Evolutionary conservation across 2,329 filamentous ascomycete species (phyloP).

Genomic region (Waltergamsia citrina): DNA sequence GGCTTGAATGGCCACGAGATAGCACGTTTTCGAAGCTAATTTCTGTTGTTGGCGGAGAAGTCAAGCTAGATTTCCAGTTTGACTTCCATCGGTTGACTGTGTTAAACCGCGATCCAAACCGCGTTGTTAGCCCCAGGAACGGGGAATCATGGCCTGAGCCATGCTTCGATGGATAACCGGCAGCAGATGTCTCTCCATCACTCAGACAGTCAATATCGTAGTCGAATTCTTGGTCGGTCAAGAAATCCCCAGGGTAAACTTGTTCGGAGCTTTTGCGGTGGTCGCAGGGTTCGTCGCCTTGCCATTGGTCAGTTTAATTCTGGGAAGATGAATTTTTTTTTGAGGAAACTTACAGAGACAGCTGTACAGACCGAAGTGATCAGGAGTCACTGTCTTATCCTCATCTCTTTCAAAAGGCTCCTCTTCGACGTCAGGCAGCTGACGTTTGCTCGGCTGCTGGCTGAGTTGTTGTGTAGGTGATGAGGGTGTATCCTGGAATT

Average conservation of each 20-base stretch:
- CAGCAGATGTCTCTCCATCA: conserved; percentile 45
- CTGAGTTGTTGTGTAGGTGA: conserved; percentile 32
- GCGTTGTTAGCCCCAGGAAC: conserved; percentile 51
- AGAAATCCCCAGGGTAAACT: conserved; percentile 23
- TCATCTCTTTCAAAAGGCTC: conserved; percentile 63
- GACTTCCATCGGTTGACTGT: conserved; percentile 41
- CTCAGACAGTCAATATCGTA: conserved; percentile 61
- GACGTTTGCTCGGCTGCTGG: conserved; percentile 36
- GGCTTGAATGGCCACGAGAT: conserved; percentile 60
- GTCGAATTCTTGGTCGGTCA: conserved; percentile 39
- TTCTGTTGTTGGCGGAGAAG: conserved; percentile 64
- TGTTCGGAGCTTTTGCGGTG: conserved; percentile 40
- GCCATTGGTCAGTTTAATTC: conserved; percentile 11
- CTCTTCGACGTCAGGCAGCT: conserved; percentile 75
- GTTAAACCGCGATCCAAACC: conserved; percentile 54
- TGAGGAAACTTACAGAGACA: conserved; percentile 61
- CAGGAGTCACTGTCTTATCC: conserved; percentile 18
- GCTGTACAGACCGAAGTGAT: conserved; percentile 41
- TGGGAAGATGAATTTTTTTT: conserved; percentile 5
- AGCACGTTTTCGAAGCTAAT: conserved; percentile 72
- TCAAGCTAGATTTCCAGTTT: conserved; percentile 31
- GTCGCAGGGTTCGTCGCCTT: conserved; percentile 54
- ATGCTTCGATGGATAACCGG: conserved; percentile 35
- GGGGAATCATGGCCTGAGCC: conserved; percentile 47
- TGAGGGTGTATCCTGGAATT: conserved; percentile 21